A percentile compares a stretch with the other conserved stretches of the same genome.
Conservation (phyloP, 2,329 filamentous ascomycete genomes). For the Epicoccum nigrum region DNA sequence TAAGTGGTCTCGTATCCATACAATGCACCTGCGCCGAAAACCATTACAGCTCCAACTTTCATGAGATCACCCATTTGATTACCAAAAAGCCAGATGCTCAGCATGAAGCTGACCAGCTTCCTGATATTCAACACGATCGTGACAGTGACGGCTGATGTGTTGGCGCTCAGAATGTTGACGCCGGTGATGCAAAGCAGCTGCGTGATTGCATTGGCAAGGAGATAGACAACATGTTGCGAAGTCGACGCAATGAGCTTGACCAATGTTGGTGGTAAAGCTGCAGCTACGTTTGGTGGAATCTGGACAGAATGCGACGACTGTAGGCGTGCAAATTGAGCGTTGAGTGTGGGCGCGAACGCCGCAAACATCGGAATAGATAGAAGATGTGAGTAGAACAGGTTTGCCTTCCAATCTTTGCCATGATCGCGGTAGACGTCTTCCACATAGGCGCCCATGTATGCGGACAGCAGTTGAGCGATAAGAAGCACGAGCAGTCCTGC, state of each 20-base stretch:
- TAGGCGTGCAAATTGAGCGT: conserved; percentile 67
- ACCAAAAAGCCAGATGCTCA: conserved; percentile 94
- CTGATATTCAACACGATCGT: conserved; percentile 96
- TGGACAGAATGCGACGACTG: conserved; percentile 67
- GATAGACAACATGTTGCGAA: conserved; percentile 73
- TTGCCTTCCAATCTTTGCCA: conserved; percentile 91
- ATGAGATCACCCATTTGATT: conserved; percentile 80
- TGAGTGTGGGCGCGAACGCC: conserved; percentile 71
- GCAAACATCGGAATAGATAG: conserved; percentile 78
- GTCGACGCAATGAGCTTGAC: conserved; percentile 42
- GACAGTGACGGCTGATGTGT: conserved; percentile 89
- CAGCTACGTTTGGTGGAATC: conserved; percentile 39
- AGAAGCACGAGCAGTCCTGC: conserved; percentile 83
- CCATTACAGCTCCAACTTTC: conserved; percentile 78
- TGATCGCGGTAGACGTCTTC: conserved; percentile 87
- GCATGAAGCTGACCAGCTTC: conserved; percentile 86
- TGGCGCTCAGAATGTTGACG: conserved; percentile 90
- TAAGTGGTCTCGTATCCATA: conserved; percentile 77
- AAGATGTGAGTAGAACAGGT: conserved; percentile 88
- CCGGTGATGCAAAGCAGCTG: conserved; percentile 95
- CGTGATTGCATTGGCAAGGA: conserved; percentile 80
- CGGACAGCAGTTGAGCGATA: conserved; percentile 85
- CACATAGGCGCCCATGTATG: conserved; percentile 93
- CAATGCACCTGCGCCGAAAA: conserved; percentile 88
- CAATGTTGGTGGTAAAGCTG: conserved; percentile 35